Evolutionary conservation across 2,329 filamentous ascomycete species (phyloP).

Genomic region (Aureobasidium sp.): DNA sequence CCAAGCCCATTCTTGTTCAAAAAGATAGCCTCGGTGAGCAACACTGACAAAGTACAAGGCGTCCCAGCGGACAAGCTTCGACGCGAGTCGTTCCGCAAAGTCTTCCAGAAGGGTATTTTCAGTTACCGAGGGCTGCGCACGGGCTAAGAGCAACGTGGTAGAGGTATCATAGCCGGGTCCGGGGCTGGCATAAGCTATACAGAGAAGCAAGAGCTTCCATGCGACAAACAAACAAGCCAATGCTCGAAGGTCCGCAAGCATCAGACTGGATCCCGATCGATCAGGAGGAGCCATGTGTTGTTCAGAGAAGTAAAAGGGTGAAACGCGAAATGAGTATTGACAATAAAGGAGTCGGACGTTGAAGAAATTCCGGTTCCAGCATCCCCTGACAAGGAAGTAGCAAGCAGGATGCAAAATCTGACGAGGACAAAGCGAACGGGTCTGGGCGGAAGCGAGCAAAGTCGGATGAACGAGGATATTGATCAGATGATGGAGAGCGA

Average conservation of each 20-base stretch:
- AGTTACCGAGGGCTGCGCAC: constrained; percentile 19
- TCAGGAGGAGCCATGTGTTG: neutral
- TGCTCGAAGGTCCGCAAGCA: constrained; percentile 14
- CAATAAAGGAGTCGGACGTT: constrained; percentile 13
- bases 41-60: constrained; percentile 64
- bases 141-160: constrained; percentile 44
- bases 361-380: neutral
- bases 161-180: constrained; percentile 73
- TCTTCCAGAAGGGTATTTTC: constrained; percentile 9
- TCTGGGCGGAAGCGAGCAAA: neutral
- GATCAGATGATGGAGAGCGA: constrained; percentile 4
- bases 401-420: neutral
- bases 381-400: constrained; percentile 5
- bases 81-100: constrained; percentile 18
- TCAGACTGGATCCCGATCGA: neutral
- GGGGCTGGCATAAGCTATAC: constrained; percentile 50
- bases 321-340: constrained; percentile 8
- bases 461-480: neutral
- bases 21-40: constrained; percentile 56
- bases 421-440: constrained; percentile 1
- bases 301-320: neutral
- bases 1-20: constrained; percentile 84
- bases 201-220: constrained; percentile 63
- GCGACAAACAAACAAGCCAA: constrained; percentile 41
- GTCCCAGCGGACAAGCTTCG: constrained; percentile 68